A percentile compares a stretch with the other conserved stretches of the same genome.
phyloP scores from a whole-genome alignment of 2,329 filamentous ascomycete species.

The Fusarium citri region DNA sequence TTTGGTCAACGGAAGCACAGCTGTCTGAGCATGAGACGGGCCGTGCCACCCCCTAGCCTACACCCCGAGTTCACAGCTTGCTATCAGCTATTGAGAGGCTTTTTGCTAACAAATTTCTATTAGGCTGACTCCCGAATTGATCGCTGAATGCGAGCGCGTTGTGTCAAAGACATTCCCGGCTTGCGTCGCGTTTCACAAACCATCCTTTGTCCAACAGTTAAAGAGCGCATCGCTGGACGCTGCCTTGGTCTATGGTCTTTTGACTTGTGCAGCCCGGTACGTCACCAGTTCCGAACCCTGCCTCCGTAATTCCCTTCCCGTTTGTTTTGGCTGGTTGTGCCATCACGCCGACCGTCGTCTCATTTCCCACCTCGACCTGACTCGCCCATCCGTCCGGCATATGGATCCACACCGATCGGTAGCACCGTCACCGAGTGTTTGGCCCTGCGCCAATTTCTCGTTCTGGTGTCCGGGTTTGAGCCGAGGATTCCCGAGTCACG shows the following conservation, averaged over 20 bases:
- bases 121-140: constrained; percentile 67
- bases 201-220: constrained; percentile 70
- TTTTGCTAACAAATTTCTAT: constrained; percentile 43
- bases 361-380: constrained; percentile 38
- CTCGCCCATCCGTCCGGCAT: constrained; percentile 40
- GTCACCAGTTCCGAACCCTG: constrained; percentile 45
- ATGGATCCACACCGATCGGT: constrained; percentile 45
- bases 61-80: constrained; percentile 14
- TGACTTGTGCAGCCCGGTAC: constrained; percentile 69
- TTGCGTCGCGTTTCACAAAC: constrained; percentile 72
- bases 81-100: not conserved
- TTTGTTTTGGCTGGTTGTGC: constrained; percentile 17
- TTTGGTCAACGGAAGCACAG: constrained; percentile 7
- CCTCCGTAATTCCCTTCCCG: constrained; percentile 37
- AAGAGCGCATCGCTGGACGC: constrained; percentile 67
- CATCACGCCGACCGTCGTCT: constrained; percentile 27
- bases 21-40: constrained; percentile 40
- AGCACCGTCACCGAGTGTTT: constrained; percentile 37
- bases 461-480: constrained; percentile 36
- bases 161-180: constrained; percentile 71
- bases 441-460: constrained; percentile 15
- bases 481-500: constrained; percentile 37
- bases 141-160: constrained; percentile 70
- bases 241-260: constrained; percentile 67
- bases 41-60: constrained; percentile 38